Evolutionary conservation across 768 basidiomycete genomes (phyloP).

Genomic region (Auricularia sp.): DNA sequence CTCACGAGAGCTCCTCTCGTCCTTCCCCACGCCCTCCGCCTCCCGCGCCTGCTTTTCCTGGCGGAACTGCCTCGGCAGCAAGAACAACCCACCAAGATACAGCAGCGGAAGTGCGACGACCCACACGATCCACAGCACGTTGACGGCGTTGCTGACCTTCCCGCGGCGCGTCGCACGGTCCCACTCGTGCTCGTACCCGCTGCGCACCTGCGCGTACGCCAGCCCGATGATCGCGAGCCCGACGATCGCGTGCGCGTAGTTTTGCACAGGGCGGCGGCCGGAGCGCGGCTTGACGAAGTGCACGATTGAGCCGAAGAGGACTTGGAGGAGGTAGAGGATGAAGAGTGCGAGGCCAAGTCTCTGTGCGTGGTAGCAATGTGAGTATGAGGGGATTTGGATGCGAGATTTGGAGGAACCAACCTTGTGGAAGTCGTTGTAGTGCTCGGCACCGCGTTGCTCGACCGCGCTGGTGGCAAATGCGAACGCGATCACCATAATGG

Average conservation of each 20-base stretch:
- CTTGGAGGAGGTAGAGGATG: conserved; percentile 40
- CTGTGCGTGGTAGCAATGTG: conserved; percentile 12
- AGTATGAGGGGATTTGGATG: neutral
- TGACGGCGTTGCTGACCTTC: conserved; percentile 21
- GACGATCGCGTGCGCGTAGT: conserved; percentile 47
- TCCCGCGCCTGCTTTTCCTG: conserved; percentile 22
- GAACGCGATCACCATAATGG: conserved; percentile 32
- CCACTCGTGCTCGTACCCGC: conserved; percentile 43
- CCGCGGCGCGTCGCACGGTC: conserved; percentile 32
- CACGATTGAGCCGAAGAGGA: conserved; percentile 38
- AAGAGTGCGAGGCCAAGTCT: conserved; percentile 41
- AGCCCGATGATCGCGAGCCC: conserved; percentile 42
- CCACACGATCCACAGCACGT: conserved; percentile 39
- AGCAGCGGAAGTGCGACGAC: conserved; percentile 27
- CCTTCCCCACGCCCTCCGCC: neutral
- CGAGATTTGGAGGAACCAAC: conserved; percentile 16
- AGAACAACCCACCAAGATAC: conserved; percentile 32
- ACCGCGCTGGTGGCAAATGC: conserved; percentile 34
- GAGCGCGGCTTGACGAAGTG: conserved; percentile 36
- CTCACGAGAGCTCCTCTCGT: neutral
- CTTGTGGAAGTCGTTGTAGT: conserved; percentile 40
- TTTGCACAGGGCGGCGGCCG: conserved; percentile 35
- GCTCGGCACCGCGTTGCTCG: conserved; percentile 23
- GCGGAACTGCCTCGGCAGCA: conserved; percentile 32
- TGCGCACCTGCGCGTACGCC: conserved; percentile 39